Evolutionary conservation across 192 early-diverging fungal species (phyloP), one percentile per base, ranked within the genome.

Genomic region (Podila minutissima): DNA sequence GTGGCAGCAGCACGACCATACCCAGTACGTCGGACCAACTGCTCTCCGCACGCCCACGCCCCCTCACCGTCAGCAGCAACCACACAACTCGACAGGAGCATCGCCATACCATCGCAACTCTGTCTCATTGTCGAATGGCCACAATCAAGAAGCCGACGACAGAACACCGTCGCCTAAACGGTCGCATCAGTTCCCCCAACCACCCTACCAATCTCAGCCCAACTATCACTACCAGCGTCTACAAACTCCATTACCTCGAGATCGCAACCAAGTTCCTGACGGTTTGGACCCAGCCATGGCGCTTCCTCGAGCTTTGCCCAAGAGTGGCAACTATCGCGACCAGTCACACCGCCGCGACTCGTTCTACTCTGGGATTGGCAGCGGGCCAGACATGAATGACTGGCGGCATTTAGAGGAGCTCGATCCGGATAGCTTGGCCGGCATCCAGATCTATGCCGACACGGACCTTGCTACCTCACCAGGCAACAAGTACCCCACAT

Each of bases 231-330:
- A 76, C 10, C 68, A 70, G 55, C 51, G 26, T 13, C 12, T 35
- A 17, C 58, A 49, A 41, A 31, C 37, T 22, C 67, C 32, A 24
- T 59, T 31, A 33, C 60, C 60, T 33, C 60, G 28, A 10, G 31
- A 59, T 26, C 32, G 38, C 2, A 53, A 81, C 24, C 31, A 22
- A 49, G 28, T 64, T 3, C 77, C 71, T 26, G 77, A 65, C 58
- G 77, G 77, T 12, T 58, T 81, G 15, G 77, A 81, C n/a, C 77
- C 77, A 51, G 32, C 33, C 46, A 72, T 81, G 62, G 77, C 77
- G n/a, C 37, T 81, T 9, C 77, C 77, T 31, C 26, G 77, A n/a
- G 77, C 71, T 6, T 35, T 81, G 26, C 77, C 77, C 55, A 72
- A 71, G 20, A 69, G 35, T 15, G 51, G 41, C 29, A 24, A 53